Evolutionary conservation across 2,329 filamentous ascomycete species (phyloP).

Genomic region (Aspergillus aculeatinus): DNA sequence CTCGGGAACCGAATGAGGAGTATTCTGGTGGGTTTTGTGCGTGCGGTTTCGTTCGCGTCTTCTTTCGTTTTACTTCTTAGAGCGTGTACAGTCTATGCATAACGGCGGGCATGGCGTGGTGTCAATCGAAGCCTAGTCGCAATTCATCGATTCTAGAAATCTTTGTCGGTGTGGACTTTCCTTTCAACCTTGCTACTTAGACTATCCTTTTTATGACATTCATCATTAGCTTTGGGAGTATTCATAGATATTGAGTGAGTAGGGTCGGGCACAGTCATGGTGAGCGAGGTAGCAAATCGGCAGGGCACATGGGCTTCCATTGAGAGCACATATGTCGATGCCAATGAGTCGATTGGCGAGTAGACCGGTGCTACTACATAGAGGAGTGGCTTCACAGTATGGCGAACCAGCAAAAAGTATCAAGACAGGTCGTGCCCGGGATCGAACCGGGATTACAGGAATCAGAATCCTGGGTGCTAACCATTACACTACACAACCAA

Average conservation of each 20-base stretch:
- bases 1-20: slow-evolving; percentile 28
- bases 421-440: neutral
- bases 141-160: slow-evolving; percentile 13
- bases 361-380: too few relatives aligned
- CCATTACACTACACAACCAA: neutral
- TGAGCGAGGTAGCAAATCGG: too few relatives aligned
- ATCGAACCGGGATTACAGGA: neutral
- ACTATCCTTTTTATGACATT: slow-evolving; percentile 4
- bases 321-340: too few relatives aligned
- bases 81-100: slow-evolving; percentile 43
- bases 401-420: too few relatives aligned
- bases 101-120: slow-evolving; percentile 34
- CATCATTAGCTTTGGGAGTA: neutral
- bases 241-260: too few relatives aligned
- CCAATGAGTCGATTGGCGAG: too few relatives aligned
- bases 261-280: too few relatives aligned
- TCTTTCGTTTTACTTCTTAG: slow-evolving; percentile 24
- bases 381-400: too few relatives aligned
- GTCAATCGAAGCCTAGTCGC: slow-evolving; percentile 25
- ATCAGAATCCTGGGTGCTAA: neutral
- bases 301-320: too few relatives aligned
- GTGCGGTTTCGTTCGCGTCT: slow-evolving; percentile 25
- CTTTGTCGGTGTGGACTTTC: neutral
- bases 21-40: slow-evolving; percentile 28
- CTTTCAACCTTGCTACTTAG: slow-evolving; percentile 5